Evolutionary conservation across 2,329 filamentous ascomycete genomes (phyloP), one percentile per base, ranked within the genome.

Genomic region (Apiospora kogelbergensis): DNA sequence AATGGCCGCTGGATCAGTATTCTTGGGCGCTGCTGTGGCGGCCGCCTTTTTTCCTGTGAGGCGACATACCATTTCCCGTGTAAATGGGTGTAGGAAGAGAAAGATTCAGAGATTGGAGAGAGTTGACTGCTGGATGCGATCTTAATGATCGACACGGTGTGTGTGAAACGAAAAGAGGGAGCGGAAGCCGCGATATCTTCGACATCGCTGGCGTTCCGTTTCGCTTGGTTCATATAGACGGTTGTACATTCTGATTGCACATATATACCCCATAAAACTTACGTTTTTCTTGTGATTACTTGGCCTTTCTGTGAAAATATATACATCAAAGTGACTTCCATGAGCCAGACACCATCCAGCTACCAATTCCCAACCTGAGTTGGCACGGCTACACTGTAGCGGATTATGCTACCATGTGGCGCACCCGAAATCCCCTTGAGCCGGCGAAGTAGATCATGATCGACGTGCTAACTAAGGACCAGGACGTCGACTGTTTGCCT

Each of bases 21-120:
- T 82, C 30, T n/a, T n/a, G n/a, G n/a, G n/a, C n/a, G 65, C 84
- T 33, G 79, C 80, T 70, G 76, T 81, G 70, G 82, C 82, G 70
- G 40, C 40, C 17, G 40, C 40, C 40, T 3, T 71, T 85, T 66
- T 82, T 81, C 74, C 77, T 85, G 77, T 85, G 82, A 83, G 41
- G 11, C 67, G 53, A 60, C 53, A 60, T 26, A 57, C 26, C 45
- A 44, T 13, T 65, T 66, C 41, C 45, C 37, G 53, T 37, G 13
- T 60, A 30, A 30, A 60, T 60, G 30, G 53, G 37, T 60, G 17
- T 22, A 60, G n/a, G 53, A 60, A 60, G 30, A 60, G 53, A 60
- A 37, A 60, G 53, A 60, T 33, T n/a, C 6, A 45, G 42, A 45
- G 42, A 45, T 13, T 17, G 9, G 30, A n/a, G 53, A 60, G 53